Conservation (phyloP, 495 filamentous ascomycete species). For the Halenospora varia region DNA sequence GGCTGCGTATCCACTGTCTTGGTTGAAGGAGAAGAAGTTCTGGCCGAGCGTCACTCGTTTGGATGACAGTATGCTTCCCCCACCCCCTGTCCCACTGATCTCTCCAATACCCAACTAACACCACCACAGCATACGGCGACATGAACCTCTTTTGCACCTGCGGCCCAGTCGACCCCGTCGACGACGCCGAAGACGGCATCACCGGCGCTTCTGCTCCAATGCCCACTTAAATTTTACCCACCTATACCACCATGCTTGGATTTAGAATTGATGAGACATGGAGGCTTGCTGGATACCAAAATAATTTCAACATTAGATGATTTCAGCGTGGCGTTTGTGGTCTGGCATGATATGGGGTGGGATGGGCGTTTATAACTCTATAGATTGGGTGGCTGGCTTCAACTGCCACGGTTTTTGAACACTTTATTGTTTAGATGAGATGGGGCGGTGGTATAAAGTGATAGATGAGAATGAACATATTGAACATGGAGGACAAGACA, state of each 20-base stretch:
- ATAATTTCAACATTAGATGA: slow-evolving; percentile 4
- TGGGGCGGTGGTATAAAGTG: no score
- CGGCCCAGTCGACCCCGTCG: slow-evolving; percentile 63
- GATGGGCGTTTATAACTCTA: neutral
- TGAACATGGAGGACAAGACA: no score
- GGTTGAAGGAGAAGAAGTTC: slow-evolving; percentile 94
- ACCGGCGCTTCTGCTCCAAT: slow-evolving; percentile 27
- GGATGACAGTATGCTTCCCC: slow-evolving; percentile 71
- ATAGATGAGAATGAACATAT: no score
- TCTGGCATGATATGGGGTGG: neutral
- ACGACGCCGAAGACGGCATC: slow-evolving; percentile 26
- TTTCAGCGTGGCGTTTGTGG: neutral
- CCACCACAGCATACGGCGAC: slow-evolving; percentile 71
- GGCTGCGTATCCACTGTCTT: slow-evolving; percentile 86
- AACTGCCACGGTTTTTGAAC: slow-evolving; percentile 12
- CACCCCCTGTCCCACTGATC: neutral
- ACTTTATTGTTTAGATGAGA: no score
- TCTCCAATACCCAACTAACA: slow-evolving; percentile 29
- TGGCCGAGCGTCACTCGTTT: slow-evolving; percentile 90
- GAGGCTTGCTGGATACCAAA: neutral
- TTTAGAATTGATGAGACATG: neutral
- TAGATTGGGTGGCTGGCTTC: neutral
- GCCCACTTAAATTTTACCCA: slow-evolving; percentile 19
- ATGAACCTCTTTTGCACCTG: slow-evolving; percentile 95
- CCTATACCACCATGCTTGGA: neutral